Evolutionary conservation across 495 filamentous ascomycete genomes (phyloP), one percentile per base, ranked within the genome.

Genomic region (Penicillium lagena): DNA sequence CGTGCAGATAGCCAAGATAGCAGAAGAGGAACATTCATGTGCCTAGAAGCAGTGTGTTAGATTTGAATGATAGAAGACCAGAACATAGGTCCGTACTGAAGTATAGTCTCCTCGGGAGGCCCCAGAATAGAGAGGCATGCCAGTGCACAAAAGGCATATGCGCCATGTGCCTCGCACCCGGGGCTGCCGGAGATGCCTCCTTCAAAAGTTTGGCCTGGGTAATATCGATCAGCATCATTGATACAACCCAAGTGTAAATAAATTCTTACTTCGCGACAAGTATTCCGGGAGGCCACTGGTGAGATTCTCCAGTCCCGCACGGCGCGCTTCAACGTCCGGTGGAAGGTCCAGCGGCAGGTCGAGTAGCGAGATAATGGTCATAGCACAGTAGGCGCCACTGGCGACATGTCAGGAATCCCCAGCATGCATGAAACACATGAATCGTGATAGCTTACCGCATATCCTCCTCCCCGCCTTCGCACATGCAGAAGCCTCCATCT

Each of bases 61-160:
- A 37, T 45, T 52, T 39, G 7, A 22, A 22, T 6, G 14, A 37
- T 9, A 9, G 10, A 29, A 7, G 17, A 15, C 2, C 10, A 14
- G 27, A 10, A 13, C 9, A 31, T 31, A 35, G 37, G 7, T 14
- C 57, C 75, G 52, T 70, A 89, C 81, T 70, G 77, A 40, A 69
- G 65, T 29, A 97, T 75, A 42, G 80, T 85, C 39, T 78, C 71
- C 52, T 84, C 72, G 28, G 93, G 91, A 34, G 83, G 69, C 49
- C 81, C 90, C 6, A 97, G 63, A 40, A 96, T 86, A 55, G 85
- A 82, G 34, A 98, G 74, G 58, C 83, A 89, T 31, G 86, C 93
- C 39, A 98, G 69, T 34, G 86, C 90, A 66, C 93, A 97, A 67
- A 97, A 98, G 29, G 90, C 88, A 67, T 96, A 98, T 42, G 87